Evolutionary conservation across 805 yeast species (phyloP).

Genomic region (Metschnikowia drakensbergensis): DNA sequence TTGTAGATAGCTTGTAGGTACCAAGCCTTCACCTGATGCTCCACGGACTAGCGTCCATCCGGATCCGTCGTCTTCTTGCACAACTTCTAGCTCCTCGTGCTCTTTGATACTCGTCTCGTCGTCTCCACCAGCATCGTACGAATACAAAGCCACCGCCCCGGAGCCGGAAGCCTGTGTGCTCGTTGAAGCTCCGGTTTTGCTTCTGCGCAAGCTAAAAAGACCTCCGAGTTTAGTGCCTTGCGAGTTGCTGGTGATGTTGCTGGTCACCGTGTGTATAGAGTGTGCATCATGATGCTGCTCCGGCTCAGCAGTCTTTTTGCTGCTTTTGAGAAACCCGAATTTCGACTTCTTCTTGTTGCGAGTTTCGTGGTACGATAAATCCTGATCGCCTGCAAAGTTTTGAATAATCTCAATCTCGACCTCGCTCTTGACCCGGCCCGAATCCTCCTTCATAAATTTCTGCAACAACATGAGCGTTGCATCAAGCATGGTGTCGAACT

Average conservation of each 20-base stretch:
- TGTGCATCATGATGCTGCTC: constrained; percentile 23
- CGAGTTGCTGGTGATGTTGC: constrained; percentile 28
- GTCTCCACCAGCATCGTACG: constrained; percentile 62
- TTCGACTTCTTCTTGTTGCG: constrained; percentile 52
- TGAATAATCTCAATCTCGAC: constrained; percentile 91
- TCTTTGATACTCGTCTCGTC: constrained; percentile 66
- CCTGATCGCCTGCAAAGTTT: constrained; percentile 73
- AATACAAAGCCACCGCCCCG: constrained; percentile 55
- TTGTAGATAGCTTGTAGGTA: constrained; percentile 78
- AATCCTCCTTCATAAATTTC: constrained; percentile 69
- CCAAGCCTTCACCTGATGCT: constrained; percentile 62
- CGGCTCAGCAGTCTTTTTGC: constrained; percentile 13
- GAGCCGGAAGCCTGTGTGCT: constrained; percentile 16
- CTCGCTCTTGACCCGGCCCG: constrained; percentile 66
- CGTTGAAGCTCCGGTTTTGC: constrained; percentile 21
- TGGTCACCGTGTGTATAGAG: constrained; percentile 34
- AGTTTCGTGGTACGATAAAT: constrained; percentile 55
- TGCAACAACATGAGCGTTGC: constrained; percentile 52
- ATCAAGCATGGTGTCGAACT: constrained; percentile 51
- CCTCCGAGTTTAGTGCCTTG: constrained; percentile 22
- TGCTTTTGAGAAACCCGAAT: constrained; percentile 49
- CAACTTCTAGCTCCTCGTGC: constrained; percentile 58
- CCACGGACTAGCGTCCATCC: constrained; percentile 78
- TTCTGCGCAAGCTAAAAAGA: constrained; percentile 36
- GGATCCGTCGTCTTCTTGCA: constrained; percentile 76